Evolutionary conservation across 1,284 basidiomycete genomes (phyloP).

Genomic region (Termitomyces sp.): DNA sequence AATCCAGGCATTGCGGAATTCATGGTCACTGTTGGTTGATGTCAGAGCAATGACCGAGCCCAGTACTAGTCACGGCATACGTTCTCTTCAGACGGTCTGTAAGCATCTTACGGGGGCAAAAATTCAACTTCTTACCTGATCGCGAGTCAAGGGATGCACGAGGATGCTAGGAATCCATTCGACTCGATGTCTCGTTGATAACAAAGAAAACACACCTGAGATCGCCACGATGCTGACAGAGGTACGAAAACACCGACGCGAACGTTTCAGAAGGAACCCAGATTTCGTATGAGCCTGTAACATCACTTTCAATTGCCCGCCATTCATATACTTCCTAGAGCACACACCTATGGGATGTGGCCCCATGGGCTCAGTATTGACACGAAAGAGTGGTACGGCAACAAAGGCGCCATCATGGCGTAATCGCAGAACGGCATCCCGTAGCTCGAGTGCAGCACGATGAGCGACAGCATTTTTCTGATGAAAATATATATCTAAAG

Average conservation of each 20-base stretch:
- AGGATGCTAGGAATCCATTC: slow-evolving; percentile 41
- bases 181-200: neutral
- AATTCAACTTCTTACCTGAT: slow-evolving; percentile 40
- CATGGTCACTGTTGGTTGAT: slow-evolving; percentile 48
- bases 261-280: slow-evolving; percentile 74
- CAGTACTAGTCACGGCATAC: slow-evolving; percentile 21
- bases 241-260: slow-evolving; percentile 64
- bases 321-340: neutral
- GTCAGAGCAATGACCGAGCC: slow-evolving; percentile 15
- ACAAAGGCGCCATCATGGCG: slow-evolving; percentile 71
- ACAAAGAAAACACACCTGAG: slow-evolving; percentile 45
- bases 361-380: slow-evolving; percentile 63
- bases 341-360: slow-evolving; percentile 70
- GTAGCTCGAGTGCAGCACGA: slow-evolving; percentile 57
- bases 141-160: slow-evolving; percentile 65
- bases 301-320: neutral
- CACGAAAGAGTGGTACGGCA: slow-evolving; percentile 66
- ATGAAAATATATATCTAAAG: slow-evolving; percentile 69
- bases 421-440: slow-evolving; percentile 64
- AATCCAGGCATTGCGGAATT: slow-evolving; percentile 64
- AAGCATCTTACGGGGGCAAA: neutral
- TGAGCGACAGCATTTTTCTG: slow-evolving; percentile 61
- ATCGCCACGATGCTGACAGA: slow-evolving; percentile 58
- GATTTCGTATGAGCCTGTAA: slow-evolving; percentile 68
- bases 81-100: slow-evolving; percentile 23